A percentile compares a stretch with the other conserved stretches of the same genome.
Evolutionary conservation across 805 yeast species (phyloP).

Genomic region (Komagataella phaffii): DNA sequence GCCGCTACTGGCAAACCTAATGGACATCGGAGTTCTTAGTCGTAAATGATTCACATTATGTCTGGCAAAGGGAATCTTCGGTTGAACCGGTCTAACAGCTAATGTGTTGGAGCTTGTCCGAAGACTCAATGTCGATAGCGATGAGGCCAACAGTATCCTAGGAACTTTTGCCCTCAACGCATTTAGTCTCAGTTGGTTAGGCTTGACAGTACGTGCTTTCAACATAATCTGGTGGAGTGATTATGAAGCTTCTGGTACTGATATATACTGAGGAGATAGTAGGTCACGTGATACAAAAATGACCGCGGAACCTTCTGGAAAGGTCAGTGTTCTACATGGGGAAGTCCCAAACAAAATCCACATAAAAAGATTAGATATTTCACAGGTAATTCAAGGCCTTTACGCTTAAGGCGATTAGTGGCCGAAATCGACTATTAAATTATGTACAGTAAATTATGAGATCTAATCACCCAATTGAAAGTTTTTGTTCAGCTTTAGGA

Average conservation of each 20-base stretch:
- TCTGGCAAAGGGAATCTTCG: neutral
- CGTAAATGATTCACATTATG: neutral
- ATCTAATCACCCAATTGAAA: neutral
- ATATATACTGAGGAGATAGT: neutral
- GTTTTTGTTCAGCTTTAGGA: neutral
- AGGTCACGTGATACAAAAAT: neutral
- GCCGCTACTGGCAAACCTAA: slow-evolving; percentile 1
- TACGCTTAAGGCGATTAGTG: neutral
- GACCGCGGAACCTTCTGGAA: neutral
- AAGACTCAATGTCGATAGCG: neutral
- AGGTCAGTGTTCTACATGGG: neutral
- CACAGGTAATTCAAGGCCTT: no score
- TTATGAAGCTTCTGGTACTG: neutral
- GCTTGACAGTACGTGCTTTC: neutral
- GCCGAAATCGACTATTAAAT: no score
- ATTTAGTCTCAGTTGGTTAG: neutral
- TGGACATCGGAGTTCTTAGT: neutral
- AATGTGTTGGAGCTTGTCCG: neutral
- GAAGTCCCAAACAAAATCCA: neutral
- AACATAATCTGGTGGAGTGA: neutral
- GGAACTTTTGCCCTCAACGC: neutral
- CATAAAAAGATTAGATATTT: neutral
- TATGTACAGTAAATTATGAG: neutral
- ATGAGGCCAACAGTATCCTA: neutral
- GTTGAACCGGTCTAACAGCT: neutral